Conservation (phyloP, 2,329 filamentous ascomycete genomes). For the Colletotrichum truncatum region DNA sequence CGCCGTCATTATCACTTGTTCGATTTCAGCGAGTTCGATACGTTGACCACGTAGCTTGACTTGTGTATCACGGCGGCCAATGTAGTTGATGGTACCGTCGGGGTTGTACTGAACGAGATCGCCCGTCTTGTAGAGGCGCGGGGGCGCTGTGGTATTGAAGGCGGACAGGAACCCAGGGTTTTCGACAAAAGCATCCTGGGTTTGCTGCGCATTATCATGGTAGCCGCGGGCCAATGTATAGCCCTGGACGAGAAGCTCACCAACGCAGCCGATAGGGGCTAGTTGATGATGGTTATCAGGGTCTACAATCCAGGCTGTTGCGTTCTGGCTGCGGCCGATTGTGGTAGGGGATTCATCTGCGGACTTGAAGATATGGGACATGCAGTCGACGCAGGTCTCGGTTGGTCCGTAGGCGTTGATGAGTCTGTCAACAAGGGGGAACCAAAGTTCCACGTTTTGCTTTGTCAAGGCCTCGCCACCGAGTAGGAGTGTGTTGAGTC, state of each 20-base stretch:
- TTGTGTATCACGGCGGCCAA: constrained; percentile 1
- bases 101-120: no score
- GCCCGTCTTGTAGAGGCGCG: constrained; percentile 60
- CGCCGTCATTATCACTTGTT: constrained; percentile 19
- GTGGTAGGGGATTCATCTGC: background rate
- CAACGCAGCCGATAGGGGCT: constrained; percentile 31
- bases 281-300: constrained; percentile 31
- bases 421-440: background rate
- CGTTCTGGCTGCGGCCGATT: background rate
- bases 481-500: constrained; percentile 23
- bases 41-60: background rate
- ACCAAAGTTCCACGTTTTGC: constrained; percentile 26
- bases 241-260: no score
- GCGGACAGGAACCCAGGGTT: background rate
- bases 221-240: no score
- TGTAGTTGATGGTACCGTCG: background rate
- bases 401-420: constrained; percentile 33
- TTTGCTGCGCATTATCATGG: no score
- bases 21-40: constrained; percentile 55
- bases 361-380: background rate
- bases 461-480: constrained; percentile 32
- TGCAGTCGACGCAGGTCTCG: constrained; percentile 26
- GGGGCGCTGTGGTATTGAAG: constrained; percentile 20
- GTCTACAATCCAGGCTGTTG: constrained; percentile 32
- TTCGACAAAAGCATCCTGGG: constrained; percentile 30